phyloP scores from a whole-genome alignment of 768 basidiomycete species.

The Calocera viscosa region DNA sequence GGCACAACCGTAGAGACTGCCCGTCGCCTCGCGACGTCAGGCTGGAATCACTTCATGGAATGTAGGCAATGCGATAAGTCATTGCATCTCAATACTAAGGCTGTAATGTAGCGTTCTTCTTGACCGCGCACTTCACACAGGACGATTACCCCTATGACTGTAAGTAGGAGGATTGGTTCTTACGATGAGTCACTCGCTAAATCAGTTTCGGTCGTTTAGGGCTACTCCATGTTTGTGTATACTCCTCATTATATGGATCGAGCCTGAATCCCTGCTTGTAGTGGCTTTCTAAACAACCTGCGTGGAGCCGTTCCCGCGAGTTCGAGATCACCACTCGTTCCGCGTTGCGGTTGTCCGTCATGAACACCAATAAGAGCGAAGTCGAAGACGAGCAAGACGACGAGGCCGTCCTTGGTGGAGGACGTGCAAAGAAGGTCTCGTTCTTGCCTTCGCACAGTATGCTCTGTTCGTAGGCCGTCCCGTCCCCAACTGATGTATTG shows the following conservation, averaged over 20 bases:
- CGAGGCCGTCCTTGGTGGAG: background rate
- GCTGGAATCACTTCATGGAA: background rate
- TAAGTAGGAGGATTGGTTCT: background rate
- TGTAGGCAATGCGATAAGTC: background rate
- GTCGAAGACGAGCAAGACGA: constrained; percentile 7
- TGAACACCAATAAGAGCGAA: constrained; percentile 2
- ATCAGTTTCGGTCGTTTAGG: background rate
- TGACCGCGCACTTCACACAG: background rate
- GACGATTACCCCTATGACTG: constrained; percentile 7
- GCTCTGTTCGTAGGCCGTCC: background rate
- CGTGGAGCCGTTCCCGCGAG: constrained; percentile 3
- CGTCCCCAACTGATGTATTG: background rate
- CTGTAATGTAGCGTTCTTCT: background rate
- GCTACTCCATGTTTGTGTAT: background rate
- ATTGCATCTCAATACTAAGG: background rate
- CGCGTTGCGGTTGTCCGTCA: background rate
- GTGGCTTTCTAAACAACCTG: constrained; percentile 3
- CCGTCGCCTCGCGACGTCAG: background rate
- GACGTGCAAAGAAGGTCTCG: constrained; percentile 1
- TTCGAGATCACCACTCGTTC: constrained; percentile 4
- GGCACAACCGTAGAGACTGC: constrained; percentile 1
- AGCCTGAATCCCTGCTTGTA: background rate
- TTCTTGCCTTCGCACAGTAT: constrained; percentile 9
- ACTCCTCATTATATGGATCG: background rate
- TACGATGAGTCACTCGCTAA: background rate